Percentiles rank a stretch among this genome's conserved stretches.
These are phyloP conservation scores for Rozella allomycis DNA, from an alignment of 371 early-diverging fungal genomes.

Conservation along the genomic window DNA sequence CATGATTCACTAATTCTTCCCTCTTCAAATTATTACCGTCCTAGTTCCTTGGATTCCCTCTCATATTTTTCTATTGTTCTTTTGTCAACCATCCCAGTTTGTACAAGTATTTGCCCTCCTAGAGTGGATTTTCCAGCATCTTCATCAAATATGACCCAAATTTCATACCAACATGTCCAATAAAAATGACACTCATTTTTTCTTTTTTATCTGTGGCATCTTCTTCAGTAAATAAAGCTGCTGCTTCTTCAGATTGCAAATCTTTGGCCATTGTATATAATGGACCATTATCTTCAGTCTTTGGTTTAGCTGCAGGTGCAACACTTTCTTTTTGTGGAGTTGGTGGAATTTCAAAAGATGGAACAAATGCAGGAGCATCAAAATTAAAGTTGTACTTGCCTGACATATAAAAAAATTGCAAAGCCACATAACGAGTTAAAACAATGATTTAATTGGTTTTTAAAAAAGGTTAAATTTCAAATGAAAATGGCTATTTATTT, in stretches of 20 bases:
- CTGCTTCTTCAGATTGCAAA: neutral
- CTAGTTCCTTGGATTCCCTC: slow-evolving; percentile 80
- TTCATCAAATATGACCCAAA: too few relatives aligned
- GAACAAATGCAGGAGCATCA: slow-evolving; percentile 23
- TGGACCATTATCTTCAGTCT: too few relatives aligned
- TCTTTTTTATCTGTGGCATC: slow-evolving; percentile 37
- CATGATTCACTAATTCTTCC: slow-evolving; percentile 94
- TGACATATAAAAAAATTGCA: neutral
- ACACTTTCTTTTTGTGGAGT: neutral
- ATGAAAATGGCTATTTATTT: too few relatives aligned
- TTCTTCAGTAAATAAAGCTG: slow-evolving; percentile 2
- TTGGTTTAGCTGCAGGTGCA: slow-evolving; percentile 1
- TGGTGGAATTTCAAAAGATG: slow-evolving; percentile 12
- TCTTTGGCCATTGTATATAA: neutral
- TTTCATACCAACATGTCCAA: slow-evolving; percentile 99
- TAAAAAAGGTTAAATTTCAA: too few relatives aligned
- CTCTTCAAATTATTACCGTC: slow-evolving; percentile 12
- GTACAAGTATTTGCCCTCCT: slow-evolving; percentile 89
- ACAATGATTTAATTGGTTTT: too few relatives aligned
- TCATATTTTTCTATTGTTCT: slow-evolving; percentile 98
- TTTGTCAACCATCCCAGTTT: slow-evolving; percentile 95
- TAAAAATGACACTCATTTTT: slow-evolving; percentile 88
- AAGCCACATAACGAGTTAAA: too few relatives aligned
- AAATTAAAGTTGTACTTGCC: slow-evolving; percentile 14
- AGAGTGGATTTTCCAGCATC: slow-evolving; percentile 99